Percentiles rank a stretch among this genome's conserved stretches.
phyloP scores from a whole-genome alignment of 352 stramenopile species.

The Phytophthora cajani region DNA sequence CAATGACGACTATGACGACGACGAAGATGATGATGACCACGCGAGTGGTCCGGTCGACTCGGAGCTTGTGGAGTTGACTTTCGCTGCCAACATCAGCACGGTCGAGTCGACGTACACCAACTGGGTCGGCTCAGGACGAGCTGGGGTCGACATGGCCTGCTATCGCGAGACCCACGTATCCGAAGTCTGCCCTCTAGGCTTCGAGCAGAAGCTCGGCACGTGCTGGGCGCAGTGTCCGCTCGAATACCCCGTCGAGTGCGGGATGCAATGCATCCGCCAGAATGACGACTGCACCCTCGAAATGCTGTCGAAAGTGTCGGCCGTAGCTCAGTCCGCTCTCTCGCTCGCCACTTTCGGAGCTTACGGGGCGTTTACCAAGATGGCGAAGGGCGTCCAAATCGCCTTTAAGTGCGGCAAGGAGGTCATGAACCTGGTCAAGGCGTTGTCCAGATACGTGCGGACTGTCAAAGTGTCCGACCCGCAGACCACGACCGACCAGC shows the following conservation, averaged over 20 bases:
- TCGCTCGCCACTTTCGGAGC: constrained; percentile 51
- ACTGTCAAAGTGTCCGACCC: constrained; percentile 39
- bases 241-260: constrained; percentile 72
- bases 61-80: constrained; percentile 4
- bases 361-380: constrained; percentile 48
- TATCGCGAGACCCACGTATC: constrained; percentile 51
- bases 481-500: constrained; percentile 45
- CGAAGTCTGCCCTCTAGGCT: constrained; percentile 39
- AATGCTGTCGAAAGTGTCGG: constrained; percentile 48
- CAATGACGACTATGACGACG: constrained; percentile 6
- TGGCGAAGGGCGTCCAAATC: constrained; percentile 45
- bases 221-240: constrained; percentile 70
- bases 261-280: constrained; percentile 36
- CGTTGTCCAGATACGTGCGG: constrained; percentile 44
- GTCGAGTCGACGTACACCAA: constrained; percentile 18
- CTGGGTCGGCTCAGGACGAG: constrained; percentile 13
- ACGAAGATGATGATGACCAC: background rate
- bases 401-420: constrained; percentile 54
- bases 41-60: background rate
- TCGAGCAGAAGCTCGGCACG: constrained; percentile 55
- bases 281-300: constrained; percentile 60
- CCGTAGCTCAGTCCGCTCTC: constrained; percentile 51
- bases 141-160: constrained; percentile 42
- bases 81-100: constrained; percentile 15
- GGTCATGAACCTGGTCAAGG: constrained; percentile 44